phyloP scores from a whole-genome alignment of 78 protist species.

The Dictyostelium firmibasis region DNA sequence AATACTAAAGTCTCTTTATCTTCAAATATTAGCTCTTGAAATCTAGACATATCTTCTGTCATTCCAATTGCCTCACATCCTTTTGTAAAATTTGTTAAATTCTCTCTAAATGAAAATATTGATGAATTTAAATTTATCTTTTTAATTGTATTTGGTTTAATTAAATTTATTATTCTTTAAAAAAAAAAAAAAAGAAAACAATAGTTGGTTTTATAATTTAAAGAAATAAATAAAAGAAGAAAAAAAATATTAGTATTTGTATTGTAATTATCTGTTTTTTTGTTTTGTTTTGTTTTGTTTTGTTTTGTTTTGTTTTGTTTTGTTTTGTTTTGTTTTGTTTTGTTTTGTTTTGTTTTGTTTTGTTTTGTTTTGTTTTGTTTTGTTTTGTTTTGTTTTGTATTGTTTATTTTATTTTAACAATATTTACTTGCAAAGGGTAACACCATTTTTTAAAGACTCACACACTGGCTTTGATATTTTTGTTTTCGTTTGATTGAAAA shows the following conservation, averaged over 20 bases:
- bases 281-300: neutral
- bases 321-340: neutral
- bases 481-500: slow-evolving; percentile 19
- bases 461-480: slow-evolving; percentile 22
- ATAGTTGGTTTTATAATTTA: too few relatives aligned
- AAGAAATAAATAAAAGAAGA: neutral
- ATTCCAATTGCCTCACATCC: slow-evolving; percentile 40
- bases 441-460: slow-evolving; percentile 58
- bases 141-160: slow-evolving; percentile 59
- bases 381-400: neutral
- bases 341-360: neutral
- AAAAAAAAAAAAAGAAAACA: neutral
- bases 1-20: slow-evolving; percentile 5
- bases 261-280: too few relatives aligned
- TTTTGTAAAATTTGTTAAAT: slow-evolving; percentile 26
- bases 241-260: neutral
- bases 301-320: neutral
- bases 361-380: neutral
- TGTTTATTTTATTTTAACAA: too few relatives aligned
- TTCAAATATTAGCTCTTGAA: slow-evolving; percentile 24
- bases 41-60: slow-evolving; percentile 19
- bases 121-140: slow-evolving; percentile 31
- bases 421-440: slow-evolving; percentile 64
- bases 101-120: slow-evolving; percentile 35
- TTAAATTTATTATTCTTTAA: slow-evolving; percentile 35